Evolutionary conservation across 352 stramenopile genomes (phyloP), one percentile per base, ranked within the genome.

Genomic region (Blastocystis sp.): DNA sequence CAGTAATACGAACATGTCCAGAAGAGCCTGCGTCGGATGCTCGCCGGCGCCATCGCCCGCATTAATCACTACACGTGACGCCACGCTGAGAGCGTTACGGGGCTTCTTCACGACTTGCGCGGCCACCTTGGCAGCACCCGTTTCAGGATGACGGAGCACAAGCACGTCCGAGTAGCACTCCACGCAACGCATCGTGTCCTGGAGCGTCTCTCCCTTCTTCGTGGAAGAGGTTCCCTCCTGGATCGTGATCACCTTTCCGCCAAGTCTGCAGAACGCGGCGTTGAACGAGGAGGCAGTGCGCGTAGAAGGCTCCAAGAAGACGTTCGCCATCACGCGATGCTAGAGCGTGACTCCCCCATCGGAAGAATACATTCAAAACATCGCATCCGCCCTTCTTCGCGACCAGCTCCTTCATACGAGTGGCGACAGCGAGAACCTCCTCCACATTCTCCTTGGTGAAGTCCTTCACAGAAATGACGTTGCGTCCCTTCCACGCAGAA

Each of bases 1-100:
- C 99, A 98, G 50, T 96, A 99, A 92, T 98, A 99, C n/a, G n/a
- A n/a, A n/a, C 35, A 98, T 90, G 92, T 99, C 97, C 91, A 99
- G 94, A 70, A 99, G 92, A 45, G 97, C 97, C 91, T 99, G 97
- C 16, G 97, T 98, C 33, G 97, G 97, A 94, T 99, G 97, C 91
- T 99, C 97, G 71, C 96, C 97, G 9, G 97, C 93, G 39, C 97
- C 97, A 91, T 99, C 97, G 10, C 95, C 93, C 59, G 90, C 82
- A 78, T 93, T 91, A 24, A 92, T 45, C 24, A 91, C 51, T 67
- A 90, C 21, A 9, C 55, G 26, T 60, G 55, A 78, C 50, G 39
- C 71, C 51, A 91, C 1, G 37, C 45, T 61, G 6, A 91, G 95
- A 50, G 95, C 95, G 92, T 98, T 50, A 98, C 93, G 19, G 96